Percentiles rank a stretch among this genome's conserved stretches.
Evolutionary conservation across 1,284 basidiomycete species (phyloP).

Genomic region (Caloboletus firmus): DNA sequence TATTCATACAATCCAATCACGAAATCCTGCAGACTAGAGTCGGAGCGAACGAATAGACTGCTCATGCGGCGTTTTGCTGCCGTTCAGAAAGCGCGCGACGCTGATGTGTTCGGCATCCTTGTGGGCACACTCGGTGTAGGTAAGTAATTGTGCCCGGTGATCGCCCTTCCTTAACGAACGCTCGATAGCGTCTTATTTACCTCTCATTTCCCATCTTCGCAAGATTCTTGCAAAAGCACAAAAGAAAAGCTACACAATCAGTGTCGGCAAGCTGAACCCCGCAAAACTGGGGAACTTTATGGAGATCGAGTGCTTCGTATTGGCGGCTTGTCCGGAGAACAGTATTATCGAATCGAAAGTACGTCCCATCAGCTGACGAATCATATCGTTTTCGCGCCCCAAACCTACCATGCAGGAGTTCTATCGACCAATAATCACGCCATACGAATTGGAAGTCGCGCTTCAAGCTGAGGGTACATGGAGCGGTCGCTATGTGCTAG

Average conservation of each 20-base stretch:
- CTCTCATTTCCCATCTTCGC: conserved; percentile 78
- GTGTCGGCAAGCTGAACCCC: conserved; percentile 94
- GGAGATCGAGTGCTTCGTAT: conserved; percentile 94
- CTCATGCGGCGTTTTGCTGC: conserved; percentile 91
- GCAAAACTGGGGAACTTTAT: conserved; percentile 96
- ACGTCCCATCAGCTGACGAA: conserved; percentile 1
- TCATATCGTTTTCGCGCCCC: neutral
- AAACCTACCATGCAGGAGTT: conserved; percentile 65
- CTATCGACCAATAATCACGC: conserved; percentile 88
- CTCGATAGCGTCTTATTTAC: conserved; percentile 71
- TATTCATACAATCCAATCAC: conserved; percentile 74
- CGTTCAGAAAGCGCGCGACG: conserved; percentile 87
- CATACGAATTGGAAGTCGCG: conserved; percentile 88
- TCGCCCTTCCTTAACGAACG: neutral
- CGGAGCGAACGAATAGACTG: conserved; percentile 71
- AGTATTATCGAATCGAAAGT: conserved; percentile 86
- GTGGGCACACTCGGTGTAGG: conserved; percentile 93
- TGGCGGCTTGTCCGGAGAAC: conserved; percentile 94
- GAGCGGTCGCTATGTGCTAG: conserved; percentile 81
- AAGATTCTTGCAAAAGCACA: conserved; percentile 58
- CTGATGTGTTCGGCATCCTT: conserved; percentile 93
- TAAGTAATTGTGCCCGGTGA: conserved; percentile 37
- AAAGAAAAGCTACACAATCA: conserved; percentile 94
- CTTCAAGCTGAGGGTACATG: conserved; percentile 68
- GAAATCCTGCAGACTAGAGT: conserved; percentile 52